Evolutionary conservation across 176 grass and related monocot species (phyloP).

Genomic region (Eleusine indica): DNA sequence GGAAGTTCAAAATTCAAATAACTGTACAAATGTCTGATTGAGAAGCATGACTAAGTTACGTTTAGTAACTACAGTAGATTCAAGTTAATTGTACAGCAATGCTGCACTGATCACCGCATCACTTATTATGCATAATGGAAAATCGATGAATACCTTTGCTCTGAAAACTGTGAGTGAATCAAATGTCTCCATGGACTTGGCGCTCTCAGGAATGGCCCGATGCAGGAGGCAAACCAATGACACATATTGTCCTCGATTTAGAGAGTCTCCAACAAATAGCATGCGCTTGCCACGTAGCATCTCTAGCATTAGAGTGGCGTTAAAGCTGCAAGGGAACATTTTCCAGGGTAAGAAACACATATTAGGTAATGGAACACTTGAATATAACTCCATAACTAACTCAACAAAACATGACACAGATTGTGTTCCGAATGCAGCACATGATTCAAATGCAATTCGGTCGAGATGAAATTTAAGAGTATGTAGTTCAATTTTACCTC

Average conservation of each 20-base stretch:
- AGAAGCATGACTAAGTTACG: background rate
- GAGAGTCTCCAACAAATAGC: constrained; percentile 91
- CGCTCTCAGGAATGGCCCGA: constrained; percentile 55
- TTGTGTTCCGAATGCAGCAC: background rate
- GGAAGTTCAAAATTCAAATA: background rate
- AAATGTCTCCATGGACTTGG: constrained; percentile 82
- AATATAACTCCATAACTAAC: background rate
- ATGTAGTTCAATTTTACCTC: background rate
- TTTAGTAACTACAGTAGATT: background rate
- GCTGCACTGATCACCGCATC: background rate
- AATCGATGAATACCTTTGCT: constrained; percentile 64
- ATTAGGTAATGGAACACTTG: background rate
- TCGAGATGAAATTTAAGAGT: background rate
- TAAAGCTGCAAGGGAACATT: constrained; percentile 57
- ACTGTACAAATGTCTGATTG: background rate
- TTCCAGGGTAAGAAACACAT: background rate
- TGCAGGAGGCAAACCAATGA: constrained; percentile 92
- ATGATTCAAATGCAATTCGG: background rate
- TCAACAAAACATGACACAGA: background rate
- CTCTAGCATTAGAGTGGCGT: constrained; percentile 83
- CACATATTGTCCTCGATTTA: constrained; percentile 81
- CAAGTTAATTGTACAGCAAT: background rate
- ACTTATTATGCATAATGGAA: background rate
- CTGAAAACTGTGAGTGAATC: constrained; percentile 81
- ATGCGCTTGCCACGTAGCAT: constrained; percentile 84